Evolutionary conservation across 495 filamentous ascomycete genomes (phyloP).

Genomic region (Tetracladium marchalianum): DNA sequence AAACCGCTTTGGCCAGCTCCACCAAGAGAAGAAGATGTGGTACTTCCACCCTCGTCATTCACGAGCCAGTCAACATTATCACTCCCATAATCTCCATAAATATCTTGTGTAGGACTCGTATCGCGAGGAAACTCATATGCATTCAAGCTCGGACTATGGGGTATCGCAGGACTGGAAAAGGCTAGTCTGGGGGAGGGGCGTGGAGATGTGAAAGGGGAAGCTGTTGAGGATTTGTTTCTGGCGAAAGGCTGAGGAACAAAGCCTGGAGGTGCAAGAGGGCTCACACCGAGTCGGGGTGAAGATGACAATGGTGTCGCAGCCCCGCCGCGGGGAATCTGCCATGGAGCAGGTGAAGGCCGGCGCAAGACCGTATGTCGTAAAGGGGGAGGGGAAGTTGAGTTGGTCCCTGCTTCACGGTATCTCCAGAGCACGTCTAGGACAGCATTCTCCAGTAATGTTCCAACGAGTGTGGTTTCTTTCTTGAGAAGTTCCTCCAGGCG

Average conservation of each 20-base stretch:
- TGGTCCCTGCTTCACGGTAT: constrained; percentile 67
- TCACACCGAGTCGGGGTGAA: constrained; percentile 65
- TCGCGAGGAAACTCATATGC: constrained; percentile 82
- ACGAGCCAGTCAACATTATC: constrained; percentile 97
- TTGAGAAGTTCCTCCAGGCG: constrained; percentile 79
- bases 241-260: constrained; percentile 67
- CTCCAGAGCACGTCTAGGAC: constrained; percentile 90
- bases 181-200: constrained; percentile 88
- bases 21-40: constrained; percentile 60
- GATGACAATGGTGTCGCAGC: constrained; percentile 63
- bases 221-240: constrained; percentile 62
- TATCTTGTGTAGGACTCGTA: constrained; percentile 65
- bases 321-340: constrained; percentile 68
- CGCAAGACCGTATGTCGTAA: constrained; percentile 84
- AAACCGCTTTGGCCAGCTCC: constrained; percentile 40
- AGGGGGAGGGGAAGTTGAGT: constrained; percentile 68
- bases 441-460: constrained; percentile 77
- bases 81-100: constrained; percentile 83
- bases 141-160: constrained; percentile 86
- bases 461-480: constrained; percentile 65
- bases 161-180: constrained; percentile 82
- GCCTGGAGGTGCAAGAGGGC: constrained; percentile 72
- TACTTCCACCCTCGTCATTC: constrained; percentile 75
- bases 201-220: constrained; percentile 88
- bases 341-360: constrained; percentile 83